A percentile compares a stretch with the other conserved stretches of the same genome.
Evolutionary conservation across 164 flowering plant species (phyloP).

Genomic region (Akebia trifoliata): DNA sequence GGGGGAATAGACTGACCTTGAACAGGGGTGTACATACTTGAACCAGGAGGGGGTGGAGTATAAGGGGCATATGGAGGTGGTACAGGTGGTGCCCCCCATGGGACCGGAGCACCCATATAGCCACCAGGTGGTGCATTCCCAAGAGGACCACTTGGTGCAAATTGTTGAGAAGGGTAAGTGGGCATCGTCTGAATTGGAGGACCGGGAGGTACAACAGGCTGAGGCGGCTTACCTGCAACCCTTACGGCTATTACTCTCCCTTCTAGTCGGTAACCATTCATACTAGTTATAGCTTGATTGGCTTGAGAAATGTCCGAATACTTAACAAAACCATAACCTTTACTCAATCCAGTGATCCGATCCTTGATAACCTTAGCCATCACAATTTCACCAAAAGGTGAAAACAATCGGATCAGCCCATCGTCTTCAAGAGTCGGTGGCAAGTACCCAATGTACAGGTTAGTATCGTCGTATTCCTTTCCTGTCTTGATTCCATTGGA

Average conservation of each 20-base stretch:
- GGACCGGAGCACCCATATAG: constrained; percentile 64
- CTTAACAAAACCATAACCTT: constrained; percentile 98
- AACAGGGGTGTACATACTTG: constrained; percentile 45
- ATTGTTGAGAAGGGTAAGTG: constrained; percentile 78
- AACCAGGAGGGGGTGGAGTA: constrained; percentile 71
- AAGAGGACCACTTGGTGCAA: constrained; percentile 53
- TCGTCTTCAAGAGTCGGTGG: constrained; percentile 93
- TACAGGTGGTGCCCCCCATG: constrained; percentile 80
- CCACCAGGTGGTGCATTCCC: constrained; percentile 43
- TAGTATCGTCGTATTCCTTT: constrained; percentile 84
- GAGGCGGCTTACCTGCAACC: constrained; percentile 96
- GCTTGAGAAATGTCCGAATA: constrained; percentile 80
- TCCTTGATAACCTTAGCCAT: constrained; percentile 96
- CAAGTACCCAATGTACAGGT: constrained; percentile 81
- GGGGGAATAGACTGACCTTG: constrained; percentile 59
- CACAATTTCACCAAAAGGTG: constrained; percentile 79
- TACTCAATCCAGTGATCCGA: constrained; percentile 65
- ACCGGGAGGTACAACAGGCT: constrained; percentile 68
- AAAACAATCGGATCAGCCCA: constrained; percentile 65
- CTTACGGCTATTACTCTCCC: constrained; percentile 88
- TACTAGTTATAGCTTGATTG: constrained; percentile 65
- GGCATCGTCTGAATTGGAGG: constrained; percentile 61
- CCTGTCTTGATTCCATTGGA: constrained; percentile 36
- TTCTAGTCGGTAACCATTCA: constrained; percentile 82
- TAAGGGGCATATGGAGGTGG: constrained; percentile 61